Conservation (phyloP, 176 grass and related monocot species). For the Oryza coarctata region DNA sequence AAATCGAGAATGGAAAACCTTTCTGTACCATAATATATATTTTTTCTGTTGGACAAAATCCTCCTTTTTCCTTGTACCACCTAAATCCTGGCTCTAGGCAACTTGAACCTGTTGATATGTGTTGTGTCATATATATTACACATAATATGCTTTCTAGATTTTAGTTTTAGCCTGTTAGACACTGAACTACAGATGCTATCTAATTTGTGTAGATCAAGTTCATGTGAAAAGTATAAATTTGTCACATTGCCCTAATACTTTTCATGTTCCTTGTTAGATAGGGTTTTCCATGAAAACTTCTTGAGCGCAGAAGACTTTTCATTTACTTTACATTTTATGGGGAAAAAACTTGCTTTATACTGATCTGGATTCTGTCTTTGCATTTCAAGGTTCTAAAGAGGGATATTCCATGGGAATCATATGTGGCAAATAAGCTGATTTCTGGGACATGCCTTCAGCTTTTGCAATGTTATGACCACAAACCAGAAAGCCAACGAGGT, state of each 20-base stretch:
- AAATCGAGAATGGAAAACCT: background rate
- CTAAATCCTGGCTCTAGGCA: background rate
- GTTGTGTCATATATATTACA: background rate
- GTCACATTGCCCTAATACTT: background rate
- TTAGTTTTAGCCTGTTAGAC: background rate
- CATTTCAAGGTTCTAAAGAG: constrained; percentile 86
- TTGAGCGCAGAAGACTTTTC: background rate
- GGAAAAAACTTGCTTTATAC: background rate
- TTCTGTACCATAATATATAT: background rate
- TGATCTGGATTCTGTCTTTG: constrained; percentile 33
- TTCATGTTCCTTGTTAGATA: background rate
- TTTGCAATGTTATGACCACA: constrained; percentile 80
- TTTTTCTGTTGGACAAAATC: background rate
- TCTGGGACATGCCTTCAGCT: constrained; percentile 78
- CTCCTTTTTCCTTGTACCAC: background rate
- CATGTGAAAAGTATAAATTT: background rate
- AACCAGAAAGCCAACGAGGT: constrained; percentile 67
- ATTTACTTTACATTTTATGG: background rate
- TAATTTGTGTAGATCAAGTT: background rate
- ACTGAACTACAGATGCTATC: background rate
- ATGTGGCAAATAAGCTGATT: constrained; percentile 93
- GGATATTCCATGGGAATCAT: constrained; percentile 98
- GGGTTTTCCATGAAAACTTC: constrained; percentile 5
- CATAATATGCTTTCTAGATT: background rate
- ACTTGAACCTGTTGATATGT: background rate